Evolutionary conservation across 345 rosid genomes (phyloP).

Genomic region (Linum trigynum): DNA sequence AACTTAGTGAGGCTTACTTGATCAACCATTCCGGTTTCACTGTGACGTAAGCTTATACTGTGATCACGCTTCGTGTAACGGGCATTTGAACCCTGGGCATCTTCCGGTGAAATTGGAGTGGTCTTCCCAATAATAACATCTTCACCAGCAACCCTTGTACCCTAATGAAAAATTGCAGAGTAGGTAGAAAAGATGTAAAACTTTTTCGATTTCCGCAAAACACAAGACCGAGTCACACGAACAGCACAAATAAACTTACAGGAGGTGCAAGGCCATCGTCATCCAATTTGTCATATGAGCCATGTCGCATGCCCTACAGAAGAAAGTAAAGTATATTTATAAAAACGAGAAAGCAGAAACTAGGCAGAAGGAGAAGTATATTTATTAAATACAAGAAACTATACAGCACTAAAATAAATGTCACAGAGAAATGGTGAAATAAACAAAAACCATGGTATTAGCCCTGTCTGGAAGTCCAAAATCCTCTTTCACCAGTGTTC

Average conservation of each 20-base stretch:
- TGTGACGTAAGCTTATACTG: constrained; percentile 92
- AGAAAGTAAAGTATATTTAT: background rate
- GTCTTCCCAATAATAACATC: constrained; percentile 97
- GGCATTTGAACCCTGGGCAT: constrained; percentile 74
- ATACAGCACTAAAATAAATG: constrained; percentile 10
- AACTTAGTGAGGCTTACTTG: constrained; percentile 44
- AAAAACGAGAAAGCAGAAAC: background rate
- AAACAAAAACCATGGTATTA: constrained; percentile 61
- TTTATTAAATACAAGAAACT: background rate
- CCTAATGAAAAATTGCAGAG: constrained; percentile 28
- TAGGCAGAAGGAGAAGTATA: no score
- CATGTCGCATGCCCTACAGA: constrained; percentile 94
- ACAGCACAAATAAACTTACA: constrained; percentile 31
- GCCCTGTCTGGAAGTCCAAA: constrained; percentile 91
- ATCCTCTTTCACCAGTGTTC: constrained; percentile 95
- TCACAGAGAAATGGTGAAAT: constrained; percentile 5
- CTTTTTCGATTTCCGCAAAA: background rate
- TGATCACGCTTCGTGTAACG: constrained; percentile 87
- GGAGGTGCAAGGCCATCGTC: constrained; percentile 99
- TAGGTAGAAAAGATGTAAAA: constrained; percentile 1
- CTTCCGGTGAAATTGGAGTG: constrained; percentile 83
- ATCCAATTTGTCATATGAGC: constrained; percentile 91
- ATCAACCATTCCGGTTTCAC: constrained; percentile 97
- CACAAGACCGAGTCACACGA: background rate
- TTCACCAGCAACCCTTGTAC: constrained; percentile 94